Evolutionary conservation across 139 green algal species (phyloP).

Genomic region (Bryopsis sp.): DNA sequence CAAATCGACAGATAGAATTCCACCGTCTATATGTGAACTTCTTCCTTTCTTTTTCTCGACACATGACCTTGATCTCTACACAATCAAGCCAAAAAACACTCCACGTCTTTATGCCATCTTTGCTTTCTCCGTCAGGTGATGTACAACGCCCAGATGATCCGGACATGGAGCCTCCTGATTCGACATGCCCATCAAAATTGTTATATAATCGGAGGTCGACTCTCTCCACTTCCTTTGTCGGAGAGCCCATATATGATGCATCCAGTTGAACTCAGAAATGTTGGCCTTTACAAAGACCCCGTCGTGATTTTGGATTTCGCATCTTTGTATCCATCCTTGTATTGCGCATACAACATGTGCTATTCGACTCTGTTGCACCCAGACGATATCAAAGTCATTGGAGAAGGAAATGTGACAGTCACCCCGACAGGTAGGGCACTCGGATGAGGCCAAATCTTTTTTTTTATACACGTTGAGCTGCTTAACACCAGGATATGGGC

Average conservation of each 20-base stretch:
- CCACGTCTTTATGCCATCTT: too few species aligned
- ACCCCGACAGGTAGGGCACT: slow-evolving; percentile 43
- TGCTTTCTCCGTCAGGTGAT: too few species aligned
- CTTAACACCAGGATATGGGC: too few species aligned
- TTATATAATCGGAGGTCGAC: slow-evolving; percentile 40
- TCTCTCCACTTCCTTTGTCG: slow-evolving; percentile 32
- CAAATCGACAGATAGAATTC: too few species aligned
- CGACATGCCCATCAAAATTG: slow-evolving; percentile 39
- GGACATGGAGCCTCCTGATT: slow-evolving; percentile 57
- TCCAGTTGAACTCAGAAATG: slow-evolving; percentile 44
- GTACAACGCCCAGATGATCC: slow-evolving; percentile 74
- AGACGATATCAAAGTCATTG: slow-evolving; percentile 35
- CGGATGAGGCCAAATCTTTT: slow-evolving; percentile 4
- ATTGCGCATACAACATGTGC: slow-evolving; percentile 68
- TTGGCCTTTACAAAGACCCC: slow-evolving; percentile 51
- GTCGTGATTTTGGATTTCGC: slow-evolving; percentile 72
- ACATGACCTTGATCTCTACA: too few species aligned
- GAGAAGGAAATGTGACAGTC: slow-evolving; percentile 22
- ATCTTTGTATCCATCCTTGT: slow-evolving; percentile 61
- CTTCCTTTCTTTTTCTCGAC: too few species aligned
- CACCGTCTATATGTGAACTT: too few species aligned
- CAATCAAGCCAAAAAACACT: too few species aligned
- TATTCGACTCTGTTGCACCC: slow-evolving; percentile 67
- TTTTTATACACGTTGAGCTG: too few species aligned
- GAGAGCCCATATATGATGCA: slow-evolving; percentile 67